Evolutionary conservation across 2,329 filamentous ascomycete species (phyloP), one percentile per base, ranked within the genome.

Genomic region (Monosporascus sp.): DNA sequence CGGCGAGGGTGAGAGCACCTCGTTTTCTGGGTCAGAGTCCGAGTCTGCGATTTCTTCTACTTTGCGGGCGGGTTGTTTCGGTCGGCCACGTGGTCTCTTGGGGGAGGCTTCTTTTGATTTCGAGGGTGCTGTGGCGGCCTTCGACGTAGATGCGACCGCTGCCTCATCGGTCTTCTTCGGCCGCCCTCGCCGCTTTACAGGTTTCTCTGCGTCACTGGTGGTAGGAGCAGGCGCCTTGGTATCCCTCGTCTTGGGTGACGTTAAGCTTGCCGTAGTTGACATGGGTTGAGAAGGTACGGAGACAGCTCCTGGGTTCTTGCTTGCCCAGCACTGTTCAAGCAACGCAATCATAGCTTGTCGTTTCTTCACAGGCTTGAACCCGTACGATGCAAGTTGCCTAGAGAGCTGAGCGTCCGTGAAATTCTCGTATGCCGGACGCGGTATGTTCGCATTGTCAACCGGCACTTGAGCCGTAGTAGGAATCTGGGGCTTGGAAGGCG

Each of bases 331-430:
- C 62, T 84, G 80, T 49, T 88, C 74, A 14, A 92, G 72, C 11
- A 90, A 68, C 1, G 81, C 74, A 55, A 92, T 84, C 85, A 89
- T 90, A 8, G 82, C 82, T 48, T 79, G 75, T 18, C 88, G 78
- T 51, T 75, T 82, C 64, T 85, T 89, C 31, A 91, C 73, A 1
- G 84, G 74, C 64, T 91, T 92, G 69, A 92, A 91, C 0, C 86
- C 86, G 62, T 84, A 90, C 0, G 75, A 74, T 5, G 78, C 72
- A 45, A 92, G 72, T 61, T 86, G 78, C 52, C 77, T 81, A 3
- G 82, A 72, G 17, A 92, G 71, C 53, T 88, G 81, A 8, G 75
- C 70, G 55, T 86, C 84, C 3, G 84, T 84, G 54, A 81, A 84
- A 0, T 79, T 69, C 41, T 80, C 76, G 55, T 80, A 91, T 11